Base-by-base conservation (phyloP, 352 stramenopile genomes). In the Globisporangium radiosum region DNA sequence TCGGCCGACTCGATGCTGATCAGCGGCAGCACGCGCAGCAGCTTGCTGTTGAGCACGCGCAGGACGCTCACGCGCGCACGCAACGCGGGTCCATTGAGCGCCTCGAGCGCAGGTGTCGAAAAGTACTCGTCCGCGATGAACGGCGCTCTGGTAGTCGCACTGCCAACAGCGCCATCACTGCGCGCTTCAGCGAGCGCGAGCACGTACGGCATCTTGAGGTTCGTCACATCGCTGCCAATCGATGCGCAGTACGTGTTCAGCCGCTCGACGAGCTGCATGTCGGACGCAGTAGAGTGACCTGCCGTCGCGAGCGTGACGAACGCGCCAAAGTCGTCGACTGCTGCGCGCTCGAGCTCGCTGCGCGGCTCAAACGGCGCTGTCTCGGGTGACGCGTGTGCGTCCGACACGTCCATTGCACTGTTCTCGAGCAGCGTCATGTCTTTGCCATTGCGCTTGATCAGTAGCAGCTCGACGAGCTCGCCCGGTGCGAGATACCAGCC, bases 401-500 rank as follows among this genome's bases (percentile, higher is more conserved):
- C 76, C 0, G 79, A 83, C 51, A 90, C 63, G 47, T 90, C 81
- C 54, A 75, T 86, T 17, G 81, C 80, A 33, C 66, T 86, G 63
- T 92, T 90, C 52, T 92, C 80, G 37, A 92, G 75, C n/a, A 90
- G 61, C 1, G 81, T 92, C 80, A 94, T 92, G 59, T 95, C 87
- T 56, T 93, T 92, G 15, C 78, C 83, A n/a, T 77, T 73, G 19
- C 87, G 78, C 53, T 84, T 80, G 64, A 95, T 74, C 44, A 95
- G 57, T 56, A 94, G 63, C 10, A 95, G 66, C 53, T 94, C 87
- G 1, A 71, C 65, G 1, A 98, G 73, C 59, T 99, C 97, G 50
- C 78, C 94, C 64, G 96, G 71, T 47, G 96, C 89, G 79, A 94
- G 98, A 65, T 97, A 99, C 95, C 96, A 99, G 5, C 93, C 90